Conservation (phyloP, 495 filamentous ascomycete species). For the Amorphotheca resinae region DNA sequence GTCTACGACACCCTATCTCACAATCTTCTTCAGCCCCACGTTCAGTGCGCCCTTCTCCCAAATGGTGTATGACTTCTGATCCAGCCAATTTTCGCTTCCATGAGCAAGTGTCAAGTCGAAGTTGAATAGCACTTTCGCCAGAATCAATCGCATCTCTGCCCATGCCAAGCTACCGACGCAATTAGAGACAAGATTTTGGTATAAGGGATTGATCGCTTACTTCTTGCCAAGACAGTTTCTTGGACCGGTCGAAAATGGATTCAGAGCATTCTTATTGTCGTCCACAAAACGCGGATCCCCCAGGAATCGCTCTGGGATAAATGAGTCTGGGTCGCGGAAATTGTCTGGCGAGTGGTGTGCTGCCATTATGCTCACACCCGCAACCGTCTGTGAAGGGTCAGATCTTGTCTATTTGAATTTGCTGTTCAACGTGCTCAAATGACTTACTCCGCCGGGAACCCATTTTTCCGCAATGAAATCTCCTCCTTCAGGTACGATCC, state of each 20-base stretch:
- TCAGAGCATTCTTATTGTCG: conserved; percentile 21
- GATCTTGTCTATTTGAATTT: background rate
- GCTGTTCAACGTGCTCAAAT: background rate
- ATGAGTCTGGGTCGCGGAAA: conserved; percentile 29
- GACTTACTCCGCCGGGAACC: conserved; percentile 10
- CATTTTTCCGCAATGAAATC: conserved; percentile 7
- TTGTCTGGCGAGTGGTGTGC: conserved; percentile 12
- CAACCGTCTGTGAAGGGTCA: conserved; percentile 14
- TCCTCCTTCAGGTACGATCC: conserved; percentile 6
- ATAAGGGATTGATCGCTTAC: conserved; percentile 21
- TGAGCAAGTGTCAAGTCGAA: conserved; percentile 32
- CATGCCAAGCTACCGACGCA: conserved; percentile 29
- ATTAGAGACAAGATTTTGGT: background rate
- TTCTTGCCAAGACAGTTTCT: conserved; percentile 33
- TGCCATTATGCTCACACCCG: background rate
- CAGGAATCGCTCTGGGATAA: conserved; percentile 13
- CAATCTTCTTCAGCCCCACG: conserved; percentile 7
- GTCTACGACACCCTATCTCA: background rate
- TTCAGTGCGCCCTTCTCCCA: conserved; percentile 30
- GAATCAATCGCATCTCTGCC: conserved; percentile 38
- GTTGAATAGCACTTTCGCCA: conserved; percentile 37
- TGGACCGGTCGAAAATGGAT: conserved; percentile 35
- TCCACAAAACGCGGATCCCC: conserved; percentile 7
- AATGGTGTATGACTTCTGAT: conserved; percentile 1
- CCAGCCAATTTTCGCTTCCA: conserved; percentile 1